A percentile compares a stretch with the other conserved stretches of the same genome.
These are phyloP conservation scores for Pleurotus cornucopiae DNA, from an alignment of 768 basidiomycete species.

Conservation along the genomic window DNA sequence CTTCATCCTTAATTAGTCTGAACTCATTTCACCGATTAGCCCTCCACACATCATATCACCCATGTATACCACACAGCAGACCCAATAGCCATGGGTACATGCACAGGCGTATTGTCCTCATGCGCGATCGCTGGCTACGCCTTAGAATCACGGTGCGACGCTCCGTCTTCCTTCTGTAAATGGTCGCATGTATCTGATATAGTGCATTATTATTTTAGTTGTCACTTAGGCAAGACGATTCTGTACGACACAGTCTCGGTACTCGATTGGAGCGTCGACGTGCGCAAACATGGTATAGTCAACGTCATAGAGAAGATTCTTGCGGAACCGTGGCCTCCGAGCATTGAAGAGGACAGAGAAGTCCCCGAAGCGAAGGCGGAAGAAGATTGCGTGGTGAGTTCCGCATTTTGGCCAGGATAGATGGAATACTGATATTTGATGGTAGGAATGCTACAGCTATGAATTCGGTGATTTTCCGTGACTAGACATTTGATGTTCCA, in stretches of 20 bases:
- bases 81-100: constrained; percentile 88
- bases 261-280: constrained; percentile 78
- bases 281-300: constrained; percentile 78
- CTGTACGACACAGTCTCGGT: constrained; percentile 90
- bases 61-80: constrained; percentile 95
- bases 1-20: too few relatives aligned
- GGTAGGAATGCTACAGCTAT: constrained; percentile 60
- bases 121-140: constrained; percentile 91
- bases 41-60: constrained; percentile 74
- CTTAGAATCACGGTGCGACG: constrained; percentile 42
- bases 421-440: not conserved
- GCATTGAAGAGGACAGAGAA: constrained; percentile 54
- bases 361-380: constrained; percentile 54
- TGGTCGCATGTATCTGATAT: too few relatives aligned
- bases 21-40: constrained; percentile 23
- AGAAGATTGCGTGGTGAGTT: constrained; percentile 68
- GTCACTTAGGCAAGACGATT: constrained; percentile 83
- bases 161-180: too few relatives aligned
- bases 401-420: not conserved
- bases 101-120: constrained; percentile 74
- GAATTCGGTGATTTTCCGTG: constrained; percentile 42
- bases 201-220: constrained; percentile 34
- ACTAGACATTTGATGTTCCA: not conserved
- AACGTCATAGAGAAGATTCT: constrained; percentile 75
- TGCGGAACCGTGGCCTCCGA: constrained; percentile 65